phyloP scores from a whole-genome alignment of 2,329 filamentous ascomycete genomes.

The Hymenoscyphus occultus region DNA sequence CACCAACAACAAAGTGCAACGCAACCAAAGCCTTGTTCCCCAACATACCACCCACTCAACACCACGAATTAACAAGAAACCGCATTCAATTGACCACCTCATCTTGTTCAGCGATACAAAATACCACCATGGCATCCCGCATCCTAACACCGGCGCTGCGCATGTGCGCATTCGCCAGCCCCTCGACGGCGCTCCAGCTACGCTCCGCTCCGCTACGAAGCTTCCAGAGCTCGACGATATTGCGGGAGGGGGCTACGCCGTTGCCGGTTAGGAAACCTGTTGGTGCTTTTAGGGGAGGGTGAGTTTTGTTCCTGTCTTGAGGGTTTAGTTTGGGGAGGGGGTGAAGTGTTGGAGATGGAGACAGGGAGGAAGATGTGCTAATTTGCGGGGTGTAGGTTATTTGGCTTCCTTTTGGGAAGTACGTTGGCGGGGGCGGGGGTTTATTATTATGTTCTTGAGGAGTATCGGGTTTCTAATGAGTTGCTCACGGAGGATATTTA shows the following conservation, averaged over 20 bases:
- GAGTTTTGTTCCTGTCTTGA: constrained; percentile 37
- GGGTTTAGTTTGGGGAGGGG: background rate
- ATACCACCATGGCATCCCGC: constrained; percentile 43
- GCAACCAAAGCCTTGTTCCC: constrained; percentile 1
- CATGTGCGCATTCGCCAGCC: constrained; percentile 31
- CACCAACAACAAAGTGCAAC: background rate
- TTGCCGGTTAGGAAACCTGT: constrained; percentile 62
- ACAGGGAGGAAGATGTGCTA: constrained; percentile 2
- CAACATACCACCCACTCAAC: background rate
- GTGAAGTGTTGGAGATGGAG: background rate
- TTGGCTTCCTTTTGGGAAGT: constrained; percentile 87
- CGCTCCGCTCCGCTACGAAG: constrained; percentile 22
- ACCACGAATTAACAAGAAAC: background rate
- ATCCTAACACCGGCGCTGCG: constrained; percentile 38
- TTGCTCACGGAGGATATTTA: constrained; percentile 94
- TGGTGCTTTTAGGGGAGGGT: constrained; percentile 71
- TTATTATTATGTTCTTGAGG: constrained; percentile 89
- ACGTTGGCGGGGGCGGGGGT: constrained; percentile 75
- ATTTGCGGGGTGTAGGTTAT: constrained; percentile 55
- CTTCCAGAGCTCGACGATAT: constrained; percentile 40
- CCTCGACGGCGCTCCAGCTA: constrained; percentile 16
- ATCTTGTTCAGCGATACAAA: background rate
- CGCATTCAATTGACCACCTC: background rate
- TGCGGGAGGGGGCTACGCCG: constrained; percentile 38
- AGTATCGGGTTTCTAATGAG: constrained; percentile 92